Evolutionary conservation across 305 asterid genomes (phyloP), one percentile per base, ranked within the genome.

Genomic region (Ajuga reptans): DNA sequence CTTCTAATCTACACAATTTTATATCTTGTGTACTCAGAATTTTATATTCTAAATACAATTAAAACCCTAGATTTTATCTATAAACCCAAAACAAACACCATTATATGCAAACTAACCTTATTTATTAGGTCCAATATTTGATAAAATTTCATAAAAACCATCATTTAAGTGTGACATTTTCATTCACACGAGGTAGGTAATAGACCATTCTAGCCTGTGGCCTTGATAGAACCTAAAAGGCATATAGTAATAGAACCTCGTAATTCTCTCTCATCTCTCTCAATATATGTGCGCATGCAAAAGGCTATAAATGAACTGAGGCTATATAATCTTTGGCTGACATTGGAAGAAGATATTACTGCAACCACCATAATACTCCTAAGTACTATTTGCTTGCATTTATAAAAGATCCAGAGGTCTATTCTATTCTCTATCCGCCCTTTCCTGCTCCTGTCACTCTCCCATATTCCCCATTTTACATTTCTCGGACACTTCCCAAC

Each of bases 311-410:
- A 76, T 79, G 83, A 77, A 77, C 84, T 72, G 81, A 66, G 58
- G 47, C 82, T 73, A 63, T 9, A 58, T 46, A 71, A 78, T 85
- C 85, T 86, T 79, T 63, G 72, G 84, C 82, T 89, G 88, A 85
- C 88, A 84, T 72, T 74, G 61, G 61, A 77, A 85, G 86, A 76
- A 85, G 86, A 83, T 81, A 80, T 66, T 15, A 64, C 34, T 42
- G 45, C 52, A 11, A 9, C 10, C 33, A 56, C 65, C 73, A 74
- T 69, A 34, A 72, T 72, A 72, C 74, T 58, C n/a, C n/a, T n/a
- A n/a, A 60, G 50, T 46, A 75, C 75, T 50, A 51, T 31, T 64
- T 72, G 66, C 77, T 67, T 74, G 77, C 73, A 80, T 68, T 58
- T 41, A 69, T 67, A 37, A 72, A 79, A 80, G 52, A 82, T 77